Percentiles rank a stretch among this genome's conserved stretches.
phyloP scores from a whole-genome alignment of 345 rosid species.

The Brassica rapa region DNA sequence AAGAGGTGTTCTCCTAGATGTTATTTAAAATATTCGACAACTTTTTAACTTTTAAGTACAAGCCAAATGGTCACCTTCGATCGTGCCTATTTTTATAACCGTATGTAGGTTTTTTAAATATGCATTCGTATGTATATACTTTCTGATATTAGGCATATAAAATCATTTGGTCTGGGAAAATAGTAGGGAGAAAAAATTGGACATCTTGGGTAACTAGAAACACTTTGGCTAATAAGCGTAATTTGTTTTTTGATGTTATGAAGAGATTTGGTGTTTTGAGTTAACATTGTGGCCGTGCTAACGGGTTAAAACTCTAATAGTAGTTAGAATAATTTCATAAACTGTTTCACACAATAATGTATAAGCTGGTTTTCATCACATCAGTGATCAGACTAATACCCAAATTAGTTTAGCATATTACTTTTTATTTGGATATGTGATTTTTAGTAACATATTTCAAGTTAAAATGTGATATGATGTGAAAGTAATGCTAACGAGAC shows the following conservation, averaged over 20 bases:
- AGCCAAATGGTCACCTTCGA: constrained; percentile 1
- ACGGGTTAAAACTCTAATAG: too few relatives aligned
- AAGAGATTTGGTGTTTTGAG: neutral
- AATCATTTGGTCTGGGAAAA: neutral
- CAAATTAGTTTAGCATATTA: neutral
- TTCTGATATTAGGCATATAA: neutral
- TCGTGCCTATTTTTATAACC: neutral
- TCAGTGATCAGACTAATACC: neutral
- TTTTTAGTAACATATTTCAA: neutral
- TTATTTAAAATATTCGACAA: constrained; percentile 2
- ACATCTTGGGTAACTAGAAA: neutral
- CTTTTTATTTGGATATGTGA: neutral
- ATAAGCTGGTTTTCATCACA: neutral
- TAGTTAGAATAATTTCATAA: too few relatives aligned
- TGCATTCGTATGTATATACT: neutral
- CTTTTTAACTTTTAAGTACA: constrained; percentile 12
- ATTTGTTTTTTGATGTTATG: neutral
- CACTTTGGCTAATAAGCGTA: neutral
- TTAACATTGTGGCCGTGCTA: neutral
- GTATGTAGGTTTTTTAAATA: neutral
- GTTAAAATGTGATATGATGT: neutral
- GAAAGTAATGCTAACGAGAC: neutral
- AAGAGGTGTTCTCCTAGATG: neutral
- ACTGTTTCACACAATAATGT: neutral
- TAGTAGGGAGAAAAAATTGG: neutral